Percentiles rank a stretch among this genome's conserved stretches.
phyloP scores from a whole-genome alignment of 2,329 filamentous ascomycete species.

The Hymenoscyphus linearis region DNA sequence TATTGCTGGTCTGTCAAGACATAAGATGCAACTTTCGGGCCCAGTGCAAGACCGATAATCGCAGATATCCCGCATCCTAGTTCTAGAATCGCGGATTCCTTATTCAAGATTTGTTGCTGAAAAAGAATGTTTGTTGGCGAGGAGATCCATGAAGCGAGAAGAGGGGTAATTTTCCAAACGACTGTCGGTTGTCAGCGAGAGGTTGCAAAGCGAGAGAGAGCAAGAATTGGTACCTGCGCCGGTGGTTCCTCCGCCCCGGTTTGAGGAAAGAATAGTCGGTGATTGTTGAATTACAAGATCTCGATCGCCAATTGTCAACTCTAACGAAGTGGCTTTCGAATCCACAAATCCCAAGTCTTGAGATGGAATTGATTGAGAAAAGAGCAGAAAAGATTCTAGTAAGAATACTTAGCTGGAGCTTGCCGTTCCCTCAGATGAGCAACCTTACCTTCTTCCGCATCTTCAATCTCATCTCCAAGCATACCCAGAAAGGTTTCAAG shows the following conservation, averaged over 20 bases:
- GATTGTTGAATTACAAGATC: slow-evolving; percentile 80
- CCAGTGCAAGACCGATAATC: slow-evolving; percentile 66
- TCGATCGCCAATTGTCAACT: slow-evolving; percentile 60
- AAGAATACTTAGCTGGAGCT: slow-evolving; percentile 10
- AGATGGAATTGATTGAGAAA: slow-evolving; percentile 68
- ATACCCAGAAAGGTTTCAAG: slow-evolving; percentile 35
- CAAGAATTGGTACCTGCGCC: slow-evolving; percentile 50
- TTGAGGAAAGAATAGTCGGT: slow-evolving; percentile 72
- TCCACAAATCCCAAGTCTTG: slow-evolving; percentile 83
- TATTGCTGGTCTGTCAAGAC: slow-evolving; percentile 86
- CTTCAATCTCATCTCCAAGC: slow-evolving; percentile 46
- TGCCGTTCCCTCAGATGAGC: neutral
- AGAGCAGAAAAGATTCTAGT: slow-evolving; percentile 81
- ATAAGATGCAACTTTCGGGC: slow-evolving; percentile 55
- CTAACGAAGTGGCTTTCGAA: slow-evolving; percentile 57
- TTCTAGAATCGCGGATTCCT: slow-evolving; percentile 62
- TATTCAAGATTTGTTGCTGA: slow-evolving; percentile 45
- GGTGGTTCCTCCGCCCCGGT: slow-evolving; percentile 67
- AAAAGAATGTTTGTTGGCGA: slow-evolving; percentile 59
- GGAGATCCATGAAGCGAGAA: slow-evolving; percentile 75
- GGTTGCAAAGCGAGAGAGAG: neutral
- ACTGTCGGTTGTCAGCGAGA: slow-evolving; percentile 43
- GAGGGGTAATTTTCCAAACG: slow-evolving; percentile 85
- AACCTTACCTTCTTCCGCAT: slow-evolving; percentile 55
- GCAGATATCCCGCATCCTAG: slow-evolving; percentile 86